Percentiles rank a stretch among this genome's conserved stretches.
These are phyloP conservation scores for Acanthamoeba castellanii DNA, from an alignment of 208 protist species.

Conservation along the genomic window DNA sequence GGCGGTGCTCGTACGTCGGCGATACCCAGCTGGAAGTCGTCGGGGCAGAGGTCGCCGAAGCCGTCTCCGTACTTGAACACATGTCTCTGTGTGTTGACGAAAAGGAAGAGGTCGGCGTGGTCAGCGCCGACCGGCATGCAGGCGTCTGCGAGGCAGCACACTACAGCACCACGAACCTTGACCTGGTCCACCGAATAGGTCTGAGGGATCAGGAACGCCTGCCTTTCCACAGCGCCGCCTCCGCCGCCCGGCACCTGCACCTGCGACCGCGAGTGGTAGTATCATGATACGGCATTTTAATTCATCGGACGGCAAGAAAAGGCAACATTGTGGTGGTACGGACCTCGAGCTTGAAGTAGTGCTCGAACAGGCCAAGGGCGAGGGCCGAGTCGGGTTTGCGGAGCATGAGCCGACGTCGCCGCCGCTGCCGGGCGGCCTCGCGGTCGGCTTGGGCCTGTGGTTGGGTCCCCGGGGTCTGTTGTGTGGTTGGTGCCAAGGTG, in stretches of 20 bases:
- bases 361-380: conserved; percentile 29
- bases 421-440: not conserved
- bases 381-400: not conserved
- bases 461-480: not conserved
- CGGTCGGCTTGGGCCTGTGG: not conserved
- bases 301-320: too few species aligned
- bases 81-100: not conserved
- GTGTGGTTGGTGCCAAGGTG: too few species aligned
- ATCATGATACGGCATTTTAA: not conserved
- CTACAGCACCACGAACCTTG: not conserved
- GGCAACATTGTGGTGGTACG: too few species aligned
- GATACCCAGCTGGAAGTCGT: conserved; percentile 13
- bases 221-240: not conserved
- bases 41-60: not conserved
- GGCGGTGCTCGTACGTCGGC: not conserved
- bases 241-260: not conserved
- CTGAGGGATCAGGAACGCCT: not conserved
- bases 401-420: not conserved
- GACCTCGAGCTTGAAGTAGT: conserved; percentile 32
- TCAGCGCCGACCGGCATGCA: not conserved
- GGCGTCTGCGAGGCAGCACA: not conserved
- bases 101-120: too few species aligned
- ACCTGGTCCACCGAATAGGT: conserved; percentile 29
- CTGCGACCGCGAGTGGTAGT: too few species aligned
- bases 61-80: conserved; percentile 4